Conservation (phyloP, 352 stramenopile genomes). For the Phytophthora agathidicida region DNA sequence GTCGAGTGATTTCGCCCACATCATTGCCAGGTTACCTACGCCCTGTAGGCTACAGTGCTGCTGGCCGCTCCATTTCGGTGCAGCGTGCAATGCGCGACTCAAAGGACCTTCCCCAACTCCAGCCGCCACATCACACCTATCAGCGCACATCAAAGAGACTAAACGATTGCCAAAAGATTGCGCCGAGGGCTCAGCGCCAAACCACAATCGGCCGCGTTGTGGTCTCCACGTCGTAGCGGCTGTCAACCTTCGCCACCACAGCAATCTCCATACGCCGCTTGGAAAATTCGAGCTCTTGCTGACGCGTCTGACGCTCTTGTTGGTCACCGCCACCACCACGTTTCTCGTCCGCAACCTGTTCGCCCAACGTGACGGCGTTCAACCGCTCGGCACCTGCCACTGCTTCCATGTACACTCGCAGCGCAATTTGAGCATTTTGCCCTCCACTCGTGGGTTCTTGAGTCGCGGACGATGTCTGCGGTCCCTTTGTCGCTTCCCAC, state of each 20-base stretch:
- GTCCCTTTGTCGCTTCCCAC: conserved; percentile 14
- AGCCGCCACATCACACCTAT: conserved; percentile 11
- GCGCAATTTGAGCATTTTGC: conserved; percentile 5
- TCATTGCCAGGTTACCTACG: conserved; percentile 18
- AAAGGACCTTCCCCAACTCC: conserved; percentile 14
- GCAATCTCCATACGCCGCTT: conserved; percentile 58
- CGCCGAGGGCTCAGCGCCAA: conserved; percentile 12
- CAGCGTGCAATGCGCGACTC: conserved; percentile 11
- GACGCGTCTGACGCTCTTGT: conserved; percentile 42
- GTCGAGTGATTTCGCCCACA: conserved; percentile 16
- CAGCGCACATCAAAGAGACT: neutral
- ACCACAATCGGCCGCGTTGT: conserved; percentile 19
- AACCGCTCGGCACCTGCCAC: conserved; percentile 51
- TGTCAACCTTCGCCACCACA: conserved; percentile 32
- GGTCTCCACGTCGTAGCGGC: conserved; percentile 32
- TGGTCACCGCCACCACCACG: neutral
- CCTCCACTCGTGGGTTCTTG: conserved; percentile 3
- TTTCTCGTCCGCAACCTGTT: conserved; percentile 12
- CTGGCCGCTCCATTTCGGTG: conserved; percentile 25
- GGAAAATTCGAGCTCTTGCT: conserved; percentile 64
- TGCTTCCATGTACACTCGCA: conserved; percentile 55
- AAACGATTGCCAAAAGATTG: conserved; percentile 13
- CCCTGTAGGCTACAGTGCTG: no score
- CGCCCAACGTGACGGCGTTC: conserved; percentile 63
- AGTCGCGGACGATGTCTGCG: conserved; percentile 3